Evolutionary conservation across 352 stramenopile genomes (phyloP).

Genomic region (Globisporangium barbulae): DNA sequence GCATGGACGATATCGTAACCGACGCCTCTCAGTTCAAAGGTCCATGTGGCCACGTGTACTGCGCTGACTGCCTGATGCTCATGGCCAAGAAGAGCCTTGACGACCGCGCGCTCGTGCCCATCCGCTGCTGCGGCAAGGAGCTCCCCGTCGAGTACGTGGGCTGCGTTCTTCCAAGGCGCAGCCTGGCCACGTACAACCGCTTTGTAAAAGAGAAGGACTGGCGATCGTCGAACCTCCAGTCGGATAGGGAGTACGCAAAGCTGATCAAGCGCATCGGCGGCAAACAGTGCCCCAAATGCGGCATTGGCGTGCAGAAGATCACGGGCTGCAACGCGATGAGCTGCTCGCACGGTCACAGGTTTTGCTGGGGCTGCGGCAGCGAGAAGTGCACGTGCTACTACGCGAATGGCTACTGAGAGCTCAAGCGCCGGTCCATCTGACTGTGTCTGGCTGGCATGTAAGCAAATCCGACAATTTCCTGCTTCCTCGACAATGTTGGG

Average conservation of each 20-base stretch:
- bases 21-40: conserved; percentile 2
- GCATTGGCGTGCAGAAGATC: conserved; percentile 52
- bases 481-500: not conserved
- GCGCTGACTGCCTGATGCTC: conserved; percentile 41
- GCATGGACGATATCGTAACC: conserved; percentile 5
- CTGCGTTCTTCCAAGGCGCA: conserved; percentile 27
- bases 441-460: not conserved
- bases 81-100: conserved; percentile 50
- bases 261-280: conserved; percentile 28
- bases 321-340: conserved; percentile 55
- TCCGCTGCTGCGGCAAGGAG: conserved; percentile 72
- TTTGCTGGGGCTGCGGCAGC: conserved; percentile 45
- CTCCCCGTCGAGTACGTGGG: conserved; percentile 62
- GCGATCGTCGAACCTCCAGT: conserved; percentile 38
- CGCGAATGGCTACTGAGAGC: not conserved
- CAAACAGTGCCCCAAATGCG: conserved; percentile 69
- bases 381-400: conserved; percentile 29
- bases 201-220: conserved; percentile 59
- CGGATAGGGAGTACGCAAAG: conserved; percentile 58
- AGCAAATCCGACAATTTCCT: not conserved
- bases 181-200: conserved; percentile 41
- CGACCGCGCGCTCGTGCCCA: conserved; percentile 38
- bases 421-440: not conserved
- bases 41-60: conserved; percentile 66
- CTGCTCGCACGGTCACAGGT: conserved; percentile 59